Percentiles rank a stretch among this genome's conserved stretches.
These are phyloP conservation scores for Hydnum rufescens DNA, from an alignment of 768 basidiomycete species.

Conservation along the genomic window DNA sequence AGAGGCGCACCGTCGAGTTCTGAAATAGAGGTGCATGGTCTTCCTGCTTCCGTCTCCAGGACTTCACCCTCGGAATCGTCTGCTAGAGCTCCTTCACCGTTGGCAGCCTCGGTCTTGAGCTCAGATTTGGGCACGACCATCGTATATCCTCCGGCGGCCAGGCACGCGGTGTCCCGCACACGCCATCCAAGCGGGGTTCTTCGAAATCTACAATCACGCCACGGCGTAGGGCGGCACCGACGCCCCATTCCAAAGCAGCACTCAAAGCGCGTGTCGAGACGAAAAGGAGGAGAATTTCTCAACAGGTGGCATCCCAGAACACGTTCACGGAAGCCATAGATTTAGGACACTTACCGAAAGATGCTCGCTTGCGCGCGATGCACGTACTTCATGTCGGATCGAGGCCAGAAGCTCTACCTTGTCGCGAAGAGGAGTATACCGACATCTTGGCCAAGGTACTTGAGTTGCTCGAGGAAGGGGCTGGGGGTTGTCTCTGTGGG, in stretches of 20 bases:
- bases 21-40: no score
- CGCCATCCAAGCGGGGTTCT: no score
- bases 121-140: no score
- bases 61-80: no score
- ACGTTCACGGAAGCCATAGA: constrained; percentile 15
- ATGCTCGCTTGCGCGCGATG: constrained; percentile 77
- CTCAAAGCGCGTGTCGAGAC: constrained; percentile 33
- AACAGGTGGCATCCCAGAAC: constrained; percentile 12
- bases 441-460: constrained; percentile 57
- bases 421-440: constrained; percentile 69
- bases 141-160: no score
- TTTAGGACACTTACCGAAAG: constrained; percentile 36
- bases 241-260: constrained; percentile 57
- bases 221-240: constrained; percentile 39
- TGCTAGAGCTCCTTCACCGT: no score
- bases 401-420: constrained; percentile 74
- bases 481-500: constrained; percentile 90
- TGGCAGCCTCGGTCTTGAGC: no score
- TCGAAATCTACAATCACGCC: no score
- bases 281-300: constrained; percentile 12
- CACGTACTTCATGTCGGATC: constrained; percentile 84
- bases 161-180: no score
- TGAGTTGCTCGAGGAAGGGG: constrained; percentile 76
- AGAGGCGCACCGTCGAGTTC: no score
- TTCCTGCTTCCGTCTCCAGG: no score